These are phyloP conservation scores for Panicum miliaceum DNA, from an alignment of 176 grass and related monocot species.

Conservation along the genomic window DNA sequence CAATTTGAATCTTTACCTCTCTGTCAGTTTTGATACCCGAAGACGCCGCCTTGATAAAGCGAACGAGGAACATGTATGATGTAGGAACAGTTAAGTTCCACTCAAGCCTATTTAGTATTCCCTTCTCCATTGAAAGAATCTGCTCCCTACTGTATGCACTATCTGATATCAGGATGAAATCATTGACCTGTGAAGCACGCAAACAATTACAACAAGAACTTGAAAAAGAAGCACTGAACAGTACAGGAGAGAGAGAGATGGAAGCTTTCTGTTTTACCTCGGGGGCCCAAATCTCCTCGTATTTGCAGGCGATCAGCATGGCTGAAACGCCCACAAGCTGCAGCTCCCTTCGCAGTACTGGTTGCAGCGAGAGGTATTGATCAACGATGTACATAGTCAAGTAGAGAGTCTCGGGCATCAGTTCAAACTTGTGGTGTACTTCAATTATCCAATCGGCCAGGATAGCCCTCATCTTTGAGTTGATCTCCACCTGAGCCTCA, in stretches of 20 bases:
- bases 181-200: conserved; percentile 66
- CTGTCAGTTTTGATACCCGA: conserved; percentile 45
- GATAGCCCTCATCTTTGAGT: conserved; percentile 90
- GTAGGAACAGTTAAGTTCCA: conserved; percentile 97
- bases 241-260: background rate
- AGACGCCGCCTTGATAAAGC: conserved; percentile 78
- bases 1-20: conserved; percentile 52
- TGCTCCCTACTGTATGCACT: conserved; percentile 75
- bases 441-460: conserved; percentile 90
- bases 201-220: conserved; percentile 16
- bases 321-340: conserved; percentile 86
- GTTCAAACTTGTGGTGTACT: conserved; percentile 93
- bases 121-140: conserved; percentile 87
- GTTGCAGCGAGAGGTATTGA: conserved; percentile 70
- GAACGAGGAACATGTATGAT: conserved; percentile 71
- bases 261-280: conserved; percentile 59
- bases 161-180: conserved; percentile 95
- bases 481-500: conserved; percentile 78
- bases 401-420: conserved; percentile 90
- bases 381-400: conserved; percentile 78
- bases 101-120: conserved; percentile 82
- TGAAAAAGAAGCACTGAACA: background rate
- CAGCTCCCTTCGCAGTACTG: conserved; percentile 70
- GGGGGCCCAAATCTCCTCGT: conserved; percentile 96
- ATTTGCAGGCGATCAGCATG: conserved; percentile 94